Conservation (phyloP, 345 rosid species). For the Lenwebbia sp. region DNA sequence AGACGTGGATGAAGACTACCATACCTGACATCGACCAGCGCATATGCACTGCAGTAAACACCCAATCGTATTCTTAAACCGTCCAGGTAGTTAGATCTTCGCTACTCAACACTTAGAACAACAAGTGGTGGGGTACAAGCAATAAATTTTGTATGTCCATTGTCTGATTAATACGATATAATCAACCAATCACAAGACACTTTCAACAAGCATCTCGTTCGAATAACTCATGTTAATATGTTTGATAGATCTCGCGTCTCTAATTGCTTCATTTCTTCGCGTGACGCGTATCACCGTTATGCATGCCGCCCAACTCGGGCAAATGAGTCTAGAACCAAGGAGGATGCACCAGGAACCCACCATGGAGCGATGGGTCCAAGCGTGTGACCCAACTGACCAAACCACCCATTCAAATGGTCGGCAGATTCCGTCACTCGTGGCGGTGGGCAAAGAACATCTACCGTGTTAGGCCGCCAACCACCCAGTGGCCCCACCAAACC, state of each 20-base stretch:
- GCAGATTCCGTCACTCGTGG: neutral
- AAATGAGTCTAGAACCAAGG: too few species aligned
- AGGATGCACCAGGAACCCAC: neutral
- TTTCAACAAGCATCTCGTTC: neutral
- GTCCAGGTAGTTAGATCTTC: neutral
- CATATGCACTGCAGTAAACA: neutral
- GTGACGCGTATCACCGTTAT: neutral
- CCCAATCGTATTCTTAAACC: neutral
- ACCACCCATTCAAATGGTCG: neutral
- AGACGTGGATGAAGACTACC: rapidly evolving
- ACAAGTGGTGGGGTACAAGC: neutral
- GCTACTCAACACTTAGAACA: neutral
- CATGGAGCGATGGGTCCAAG: neutral
- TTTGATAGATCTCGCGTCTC: neutral
- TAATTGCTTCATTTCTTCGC: neutral
- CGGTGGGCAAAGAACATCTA: neutral
- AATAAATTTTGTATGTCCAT: neutral
- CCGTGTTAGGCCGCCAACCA: neutral
- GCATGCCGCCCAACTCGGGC: neutral
- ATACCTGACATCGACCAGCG: rapidly evolving
- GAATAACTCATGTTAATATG: neutral
- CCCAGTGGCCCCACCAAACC: neutral
- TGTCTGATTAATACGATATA: neutral
- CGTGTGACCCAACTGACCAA: neutral
- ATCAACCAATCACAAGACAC: neutral